phyloP scores from a whole-genome alignment of 192 early-diverging fungal species.

The Podila verticillata region DNA sequence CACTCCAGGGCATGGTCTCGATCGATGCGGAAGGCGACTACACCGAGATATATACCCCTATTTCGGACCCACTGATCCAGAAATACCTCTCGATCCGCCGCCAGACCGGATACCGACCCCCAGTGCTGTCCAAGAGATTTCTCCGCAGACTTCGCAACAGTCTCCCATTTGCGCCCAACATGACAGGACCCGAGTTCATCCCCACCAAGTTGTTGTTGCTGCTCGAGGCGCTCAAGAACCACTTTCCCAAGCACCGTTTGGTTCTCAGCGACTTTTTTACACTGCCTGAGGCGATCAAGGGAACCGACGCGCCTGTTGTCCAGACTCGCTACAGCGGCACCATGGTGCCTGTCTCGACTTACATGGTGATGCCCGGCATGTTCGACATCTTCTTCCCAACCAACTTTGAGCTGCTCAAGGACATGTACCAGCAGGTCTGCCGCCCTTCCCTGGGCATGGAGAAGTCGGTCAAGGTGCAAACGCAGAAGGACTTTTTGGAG shows the following conservation, averaged over 20 bases:
- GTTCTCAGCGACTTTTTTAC: constrained; percentile 90
- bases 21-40: constrained; percentile 87
- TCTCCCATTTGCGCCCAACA: constrained; percentile 87
- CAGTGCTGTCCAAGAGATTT: constrained; percentile 59
- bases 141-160: constrained; percentile 63
- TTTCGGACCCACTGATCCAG: constrained; percentile 80
- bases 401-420: constrained; percentile 87
- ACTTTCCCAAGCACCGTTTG: constrained; percentile 89
- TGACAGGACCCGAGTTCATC: constrained; percentile 88
- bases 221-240: constrained; percentile 75
- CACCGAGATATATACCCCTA: constrained; percentile 83
- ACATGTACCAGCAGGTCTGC: constrained; percentile 80
- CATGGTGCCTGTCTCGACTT: constrained; percentile 96
- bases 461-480: constrained; percentile 65
- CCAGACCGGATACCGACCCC: constrained; percentile 69
- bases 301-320: constrained; percentile 90
- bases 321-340: constrained; percentile 90
- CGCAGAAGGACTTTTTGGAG: constrained; percentile 83
- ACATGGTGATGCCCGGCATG: constrained; percentile 97
- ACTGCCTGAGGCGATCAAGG: constrained; percentile 85
- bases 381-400: constrained; percentile 99
- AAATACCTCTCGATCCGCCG: constrained; percentile 73
- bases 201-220: constrained; percentile 86
- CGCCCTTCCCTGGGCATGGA: constrained; percentile 50
- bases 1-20: constrained; percentile 85